These are phyloP conservation scores for Kwoniella bestiolae DNA, from an alignment of 768 basidiomycete genomes.

Conservation along the genomic window DNA sequence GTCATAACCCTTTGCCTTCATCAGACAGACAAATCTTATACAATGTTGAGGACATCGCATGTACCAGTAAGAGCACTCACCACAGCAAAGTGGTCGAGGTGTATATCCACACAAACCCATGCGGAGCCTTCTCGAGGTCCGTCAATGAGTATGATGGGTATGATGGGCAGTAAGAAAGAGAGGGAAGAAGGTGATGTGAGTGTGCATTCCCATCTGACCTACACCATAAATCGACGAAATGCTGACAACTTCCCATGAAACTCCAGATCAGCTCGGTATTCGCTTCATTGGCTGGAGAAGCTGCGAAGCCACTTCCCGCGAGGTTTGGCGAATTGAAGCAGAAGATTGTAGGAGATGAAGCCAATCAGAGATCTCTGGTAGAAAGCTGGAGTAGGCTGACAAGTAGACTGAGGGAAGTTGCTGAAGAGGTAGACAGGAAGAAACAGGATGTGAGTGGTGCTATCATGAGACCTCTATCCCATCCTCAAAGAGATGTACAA, in stretches of 20 bases:
- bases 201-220: no score
- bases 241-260: no score
- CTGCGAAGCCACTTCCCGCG: slow-evolving; percentile 61
- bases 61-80: not conserved
- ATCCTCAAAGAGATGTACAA: no score
- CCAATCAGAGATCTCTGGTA: slow-evolving; percentile 34
- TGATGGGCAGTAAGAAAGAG: slow-evolving; percentile 6
- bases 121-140: not conserved
- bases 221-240: no score
- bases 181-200: slow-evolving; percentile 36
- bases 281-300: slow-evolving; percentile 60
- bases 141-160: slow-evolving; percentile 6
- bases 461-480: no score
- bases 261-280: slow-evolving; percentile 63
- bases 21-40: no score
- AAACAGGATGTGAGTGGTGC: slow-evolving; percentile 61
- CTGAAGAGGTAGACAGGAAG: slow-evolving; percentile 61
- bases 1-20: no score
- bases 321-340: slow-evolving; percentile 68
- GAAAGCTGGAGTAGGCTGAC: slow-evolving; percentile 41
- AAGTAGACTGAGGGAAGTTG: slow-evolving; percentile 45
- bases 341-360: slow-evolving; percentile 40
- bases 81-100: not conserved
- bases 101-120: not conserved
- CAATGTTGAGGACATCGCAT: not conserved